Percentiles rank a stretch among this genome's conserved stretches.
These are phyloP conservation scores for Rhipidocladum racemiflorum DNA, from an alignment of 176 grass and related monocot genomes.

Conservation along the genomic window DNA sequence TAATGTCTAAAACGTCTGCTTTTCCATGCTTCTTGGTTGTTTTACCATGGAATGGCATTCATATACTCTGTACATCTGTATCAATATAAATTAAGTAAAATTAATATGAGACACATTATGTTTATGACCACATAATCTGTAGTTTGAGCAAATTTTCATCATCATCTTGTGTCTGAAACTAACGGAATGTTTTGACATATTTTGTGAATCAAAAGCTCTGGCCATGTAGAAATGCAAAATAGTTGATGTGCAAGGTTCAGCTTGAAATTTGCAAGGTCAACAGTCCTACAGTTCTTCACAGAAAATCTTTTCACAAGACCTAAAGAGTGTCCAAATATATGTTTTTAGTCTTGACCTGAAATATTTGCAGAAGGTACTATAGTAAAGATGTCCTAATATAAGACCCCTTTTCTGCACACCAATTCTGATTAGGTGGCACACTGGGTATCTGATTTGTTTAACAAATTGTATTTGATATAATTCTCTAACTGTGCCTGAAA, in stretches of 20 bases:
- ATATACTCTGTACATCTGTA: background rate
- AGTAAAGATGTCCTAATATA: background rate
- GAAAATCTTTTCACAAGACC: background rate
- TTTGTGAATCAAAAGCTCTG: background rate
- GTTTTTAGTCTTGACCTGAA: background rate
- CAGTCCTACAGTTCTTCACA: background rate
- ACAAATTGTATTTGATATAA: background rate
- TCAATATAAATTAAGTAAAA: background rate
- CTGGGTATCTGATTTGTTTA: background rate
- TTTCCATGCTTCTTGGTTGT: slow-evolving; percentile 16
- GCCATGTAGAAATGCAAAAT: background rate
- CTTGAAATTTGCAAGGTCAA: background rate
- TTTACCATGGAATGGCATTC: background rate
- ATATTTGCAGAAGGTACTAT: background rate
- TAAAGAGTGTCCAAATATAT: background rate
- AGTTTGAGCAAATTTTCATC: background rate
- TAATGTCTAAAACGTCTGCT: slow-evolving; percentile 11
- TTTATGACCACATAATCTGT: background rate
- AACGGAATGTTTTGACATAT: slow-evolving; percentile 2
- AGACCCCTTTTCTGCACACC: background rate
- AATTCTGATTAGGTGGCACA: background rate
- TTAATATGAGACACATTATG: background rate
- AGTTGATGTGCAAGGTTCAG: background rate
- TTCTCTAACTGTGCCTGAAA: background rate
- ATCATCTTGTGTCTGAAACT: background rate